Evolutionary conservation across 2,329 filamentous ascomycete genomes (phyloP).

Genomic region (Sporothrix curviconia): DNA sequence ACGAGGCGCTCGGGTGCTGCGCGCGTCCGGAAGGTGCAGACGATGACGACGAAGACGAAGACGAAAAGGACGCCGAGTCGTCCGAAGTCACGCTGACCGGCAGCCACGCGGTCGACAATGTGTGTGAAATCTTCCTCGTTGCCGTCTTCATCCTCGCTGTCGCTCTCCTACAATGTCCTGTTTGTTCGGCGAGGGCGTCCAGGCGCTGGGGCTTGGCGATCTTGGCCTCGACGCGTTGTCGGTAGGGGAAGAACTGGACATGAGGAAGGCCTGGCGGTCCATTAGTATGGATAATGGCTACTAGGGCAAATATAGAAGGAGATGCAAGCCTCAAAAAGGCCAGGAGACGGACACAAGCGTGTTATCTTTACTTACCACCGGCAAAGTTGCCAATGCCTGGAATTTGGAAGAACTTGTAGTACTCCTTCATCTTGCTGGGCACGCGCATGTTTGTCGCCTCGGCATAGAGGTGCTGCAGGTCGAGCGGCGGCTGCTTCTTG

Average conservation of each 20-base stretch:
- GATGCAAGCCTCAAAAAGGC: not conserved
- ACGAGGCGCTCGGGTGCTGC: slow-evolving; percentile 47
- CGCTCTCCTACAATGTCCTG: slow-evolving; percentile 37
- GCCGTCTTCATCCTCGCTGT: slow-evolving; percentile 21
- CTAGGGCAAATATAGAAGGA: not conserved
- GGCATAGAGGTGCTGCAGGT: slow-evolving; percentile 76
- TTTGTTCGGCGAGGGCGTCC: slow-evolving; percentile 61
- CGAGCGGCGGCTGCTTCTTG: slow-evolving; percentile 48
- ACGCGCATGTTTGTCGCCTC: slow-evolving; percentile 57
- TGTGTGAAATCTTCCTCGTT: slow-evolving; percentile 33
- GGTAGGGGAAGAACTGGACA: slow-evolving; percentile 75
- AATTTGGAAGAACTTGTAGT: slow-evolving; percentile 76
- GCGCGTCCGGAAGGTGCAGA: slow-evolving; percentile 24
- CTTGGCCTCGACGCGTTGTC: slow-evolving; percentile 82
- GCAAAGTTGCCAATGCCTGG: slow-evolving; percentile 57
- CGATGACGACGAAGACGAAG: slow-evolving; percentile 8
- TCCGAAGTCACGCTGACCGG: slow-evolving; percentile 21
- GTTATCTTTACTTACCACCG: slow-evolving; percentile 43
- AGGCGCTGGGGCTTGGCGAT: slow-evolving; percentile 68
- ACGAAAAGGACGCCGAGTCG: slow-evolving; percentile 11
- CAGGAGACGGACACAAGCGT: not conserved
- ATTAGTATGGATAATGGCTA: too few species aligned
- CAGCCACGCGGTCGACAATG: slow-evolving; percentile 29
- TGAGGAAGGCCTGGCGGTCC: slow-evolving; percentile 77
- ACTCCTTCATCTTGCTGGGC: slow-evolving; percentile 65